Base-by-base conservation (phyloP, 345 rosid genomes). In the Kernera saxatilis region DNA sequence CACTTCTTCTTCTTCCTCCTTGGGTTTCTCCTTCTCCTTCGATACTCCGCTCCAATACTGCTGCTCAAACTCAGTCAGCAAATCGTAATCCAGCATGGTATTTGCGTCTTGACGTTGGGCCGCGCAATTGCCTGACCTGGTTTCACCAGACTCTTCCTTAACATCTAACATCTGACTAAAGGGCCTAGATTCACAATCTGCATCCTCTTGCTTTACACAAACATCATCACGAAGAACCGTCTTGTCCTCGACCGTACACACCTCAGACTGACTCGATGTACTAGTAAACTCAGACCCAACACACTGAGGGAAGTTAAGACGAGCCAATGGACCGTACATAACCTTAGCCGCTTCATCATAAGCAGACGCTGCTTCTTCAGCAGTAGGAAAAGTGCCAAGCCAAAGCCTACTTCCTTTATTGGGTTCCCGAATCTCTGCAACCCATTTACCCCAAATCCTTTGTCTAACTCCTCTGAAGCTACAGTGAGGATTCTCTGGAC, bases 361-460 rank as follows among this genome's bases (percentile, higher is more conserved):
- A 21, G 97, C 96, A 4, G 72, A 10, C 0, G 98, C 98, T 37
- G 98, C 98, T 21, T 90, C 80, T 10, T 67, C 27, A 0, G 96
- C 97, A 2, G 92, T 88, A 2, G 84, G 88, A 41, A 86, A 93
- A 21, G 97, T 93, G 8, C 98, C 98, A 17, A 93, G 87, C 98
- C 98, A 93, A 2, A 90, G 82, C 67, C 98, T 71, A 15, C 66
- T 82, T 29, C 88, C 88, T 52, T 82, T 69, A 6, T 84, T 80
- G 0, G 98, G 98, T 30, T 90, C 90, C 8, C 98, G 72, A 49
- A 93, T 93, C 80, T 90, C 97, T 0, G 98, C 91, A 45, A 89
- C 96, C 96, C 98, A 92, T 77, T 88, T 90, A 5, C 98, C 98
- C 98, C 98, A 92, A n/a, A 87, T 69, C 73, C 98, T 83, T 77